Evolutionary conservation across 179 eudicot species (phyloP), one percentile per base, ranked within the genome.

Genomic region (Dionaea muscipula): DNA sequence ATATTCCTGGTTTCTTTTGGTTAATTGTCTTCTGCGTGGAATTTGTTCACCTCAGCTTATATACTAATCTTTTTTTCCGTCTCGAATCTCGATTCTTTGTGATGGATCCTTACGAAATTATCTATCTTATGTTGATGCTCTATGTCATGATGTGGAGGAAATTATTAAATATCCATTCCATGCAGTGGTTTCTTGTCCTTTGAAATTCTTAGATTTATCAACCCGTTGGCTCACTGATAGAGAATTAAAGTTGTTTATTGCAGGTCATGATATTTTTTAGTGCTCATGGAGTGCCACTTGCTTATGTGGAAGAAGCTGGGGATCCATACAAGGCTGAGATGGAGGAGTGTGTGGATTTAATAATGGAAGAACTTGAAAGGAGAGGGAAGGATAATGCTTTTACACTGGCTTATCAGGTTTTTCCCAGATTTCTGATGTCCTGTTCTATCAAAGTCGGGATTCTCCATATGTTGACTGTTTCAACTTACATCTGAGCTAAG

Each of bases 251-350:
- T 15, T 35, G 25, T 45, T 25, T 51, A 40, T 41, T 65, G 51
- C 78, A 91, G 98, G 98, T 87, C 26, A 79, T 87, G 85, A 87
- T 91, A 69, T 91, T 91, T 70, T 91, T 87, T 67, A 91, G 98
- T 69, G 98, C 98, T 43, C 98, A 91, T 67, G 98, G 98, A n/a
- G 98, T 91, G 49, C 98, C 98, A 50, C 75, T 91, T 61, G 94
- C 96, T 25, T 91, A 91, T 66, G 96, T 87, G 57, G 96, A 91
- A 72, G 96, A 91, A 80, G 98, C 98, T 61, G 98, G 98, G 67
- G 98, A 91, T 57, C 98, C 98, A 39, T 91, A 91, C 78, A 91
- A 91, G 75, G 96, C 96, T 44, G 96, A 91, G 81, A 91, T 91
- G 98, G 96, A 91, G 75, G 98, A 91, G 79, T 91, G 98, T 55